Conservation (phyloP, 2,329 filamentous ascomycete species). For the Anthostomella pinea region DNA sequence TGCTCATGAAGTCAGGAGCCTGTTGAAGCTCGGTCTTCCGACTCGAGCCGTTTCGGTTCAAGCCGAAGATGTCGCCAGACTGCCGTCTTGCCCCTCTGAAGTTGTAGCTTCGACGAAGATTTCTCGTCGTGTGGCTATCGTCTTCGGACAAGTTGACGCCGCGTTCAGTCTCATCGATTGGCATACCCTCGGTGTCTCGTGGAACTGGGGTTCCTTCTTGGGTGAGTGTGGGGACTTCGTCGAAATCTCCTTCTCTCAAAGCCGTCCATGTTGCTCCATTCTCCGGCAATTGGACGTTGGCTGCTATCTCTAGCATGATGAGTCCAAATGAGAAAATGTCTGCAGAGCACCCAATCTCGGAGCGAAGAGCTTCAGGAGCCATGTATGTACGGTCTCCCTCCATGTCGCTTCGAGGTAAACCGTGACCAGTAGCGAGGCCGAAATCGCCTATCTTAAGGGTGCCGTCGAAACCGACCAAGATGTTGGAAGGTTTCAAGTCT, state of each 20-base stretch:
- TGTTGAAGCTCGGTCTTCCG: conserved; percentile 52
- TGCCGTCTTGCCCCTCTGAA: conserved; percentile 26
- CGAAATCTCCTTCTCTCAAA: conserved; percentile 83
- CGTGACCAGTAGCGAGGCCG: conserved; percentile 71
- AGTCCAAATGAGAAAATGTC: conserved; percentile 93
- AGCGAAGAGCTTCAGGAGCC: conserved; percentile 85
- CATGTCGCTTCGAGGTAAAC: conserved; percentile 73
- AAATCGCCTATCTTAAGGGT: conserved; percentile 84
- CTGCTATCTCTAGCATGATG: conserved; percentile 91
- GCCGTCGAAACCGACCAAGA: conserved; percentile 78
- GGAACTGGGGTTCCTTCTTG: conserved; percentile 68
- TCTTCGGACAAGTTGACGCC: conserved; percentile 33
- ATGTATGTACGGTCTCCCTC: conserved; percentile 98
- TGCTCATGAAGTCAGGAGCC: conserved; percentile 87
- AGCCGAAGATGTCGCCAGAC: conserved; percentile 44
- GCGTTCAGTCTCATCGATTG: conserved; percentile 45
- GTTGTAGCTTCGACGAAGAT: conserved; percentile 23
- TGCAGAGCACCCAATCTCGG: conserved; percentile 82
- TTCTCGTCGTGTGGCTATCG: conserved; percentile 21
- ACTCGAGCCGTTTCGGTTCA: conserved; percentile 44
- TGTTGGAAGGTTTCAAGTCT: conserved; percentile 81
- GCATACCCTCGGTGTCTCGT: conserved; percentile 73
- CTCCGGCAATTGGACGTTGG: conserved; percentile 89
- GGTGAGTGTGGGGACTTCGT: conserved; percentile 82
- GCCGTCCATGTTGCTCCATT: conserved; percentile 91